Evolutionary conservation across 495 filamentous ascomycete genomes (phyloP).

Genomic region (Aspergillus heteromorphus): DNA sequence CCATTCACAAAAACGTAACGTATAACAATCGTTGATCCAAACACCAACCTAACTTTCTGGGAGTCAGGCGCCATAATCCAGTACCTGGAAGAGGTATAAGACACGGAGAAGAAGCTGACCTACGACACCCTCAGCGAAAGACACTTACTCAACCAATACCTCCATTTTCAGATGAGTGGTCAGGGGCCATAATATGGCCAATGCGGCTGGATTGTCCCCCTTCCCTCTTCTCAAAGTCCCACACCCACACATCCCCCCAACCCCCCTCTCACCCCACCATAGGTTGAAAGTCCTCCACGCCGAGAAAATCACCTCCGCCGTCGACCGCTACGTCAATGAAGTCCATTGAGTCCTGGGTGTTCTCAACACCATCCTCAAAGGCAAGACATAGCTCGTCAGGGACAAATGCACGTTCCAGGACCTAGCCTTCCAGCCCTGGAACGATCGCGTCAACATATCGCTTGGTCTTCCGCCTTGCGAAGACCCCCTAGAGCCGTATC

Average conservation of each 20-base stretch:
- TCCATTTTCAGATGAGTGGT: slow-evolving; percentile 33
- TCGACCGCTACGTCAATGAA: slow-evolving; percentile 44
- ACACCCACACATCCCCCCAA: slow-evolving; percentile 34
- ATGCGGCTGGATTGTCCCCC: slow-evolving; percentile 1
- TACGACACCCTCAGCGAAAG: slow-evolving; percentile 24
- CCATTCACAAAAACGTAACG: neutral
- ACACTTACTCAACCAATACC: slow-evolving; percentile 27
- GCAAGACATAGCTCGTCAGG: slow-evolving; percentile 44
- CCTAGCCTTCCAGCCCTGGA: slow-evolving; percentile 42
- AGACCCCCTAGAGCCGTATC: slow-evolving; percentile 19
- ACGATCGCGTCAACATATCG: neutral
- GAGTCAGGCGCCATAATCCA: slow-evolving; percentile 28
- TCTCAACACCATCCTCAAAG: slow-evolving; percentile 32
- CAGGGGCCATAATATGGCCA: slow-evolving; percentile 7
- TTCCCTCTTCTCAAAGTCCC: slow-evolving; percentile 15
- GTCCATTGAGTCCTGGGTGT: slow-evolving; percentile 42
- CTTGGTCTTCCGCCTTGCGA: neutral
- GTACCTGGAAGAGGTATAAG: slow-evolving; percentile 34
- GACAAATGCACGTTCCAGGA: slow-evolving; percentile 47
- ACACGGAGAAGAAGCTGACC: slow-evolving; percentile 25
- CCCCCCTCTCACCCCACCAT: slow-evolving; percentile 27
- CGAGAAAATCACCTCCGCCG: slow-evolving; percentile 39
- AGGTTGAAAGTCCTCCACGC: slow-evolving; percentile 42
- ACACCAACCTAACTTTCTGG: slow-evolving; percentile 2
- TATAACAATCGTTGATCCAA: slow-evolving; percentile 8